Base-by-base conservation (phyloP, 2,329 filamentous ascomycete genomes). In the Hypoxylon sp. region DNA sequence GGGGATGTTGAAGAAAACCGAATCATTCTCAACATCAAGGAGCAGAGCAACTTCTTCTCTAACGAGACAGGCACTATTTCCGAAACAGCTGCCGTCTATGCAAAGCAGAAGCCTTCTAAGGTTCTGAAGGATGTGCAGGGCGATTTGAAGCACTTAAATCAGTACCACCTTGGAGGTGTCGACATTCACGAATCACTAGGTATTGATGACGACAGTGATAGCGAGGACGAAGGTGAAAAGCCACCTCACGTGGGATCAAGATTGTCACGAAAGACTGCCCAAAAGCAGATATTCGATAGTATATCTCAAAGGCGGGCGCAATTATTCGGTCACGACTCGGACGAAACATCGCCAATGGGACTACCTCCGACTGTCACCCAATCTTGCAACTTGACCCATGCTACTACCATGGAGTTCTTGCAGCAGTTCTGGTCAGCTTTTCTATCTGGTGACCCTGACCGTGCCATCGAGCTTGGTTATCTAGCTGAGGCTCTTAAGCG, bases 351-450 rank as follows among this genome's bases (percentile, higher is more conserved):
- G 41, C 80, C 72, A 60, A 88, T 78, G 84, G 76, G 78, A 7
- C 63, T 86, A 16, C 75, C 86, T 3, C 65, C 74, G 1, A 77
- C 81, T 1, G 74, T 88, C 13, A 75, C 82, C 3, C 78, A 85
- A 31, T 82, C 82, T 46, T 85, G 82, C 60, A 74, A 73, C 29
- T 71, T 84, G 46, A 96, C 93, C 0, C 91, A 97, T 69, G 92
- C 92, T 43, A 99, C 94, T 0, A 95, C 91, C 0, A 88, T 90
- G 26, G 94, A 99, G 67, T 99, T 97, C 65, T 76, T 99, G n/a
- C 90, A 93, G 63, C 95, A 97, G 70, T 99, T 99, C 75, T 99
- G 93, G 93, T 82, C 84, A 23, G 86, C 92, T 0, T 99, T 96
- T 66, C 79, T 96, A 17, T 97, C 92, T 0, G 93, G 92, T 9